These are phyloP conservation scores for Tetraselmis striata DNA, from an alignment of 139 green algal genomes.

Conservation along the genomic window DNA sequence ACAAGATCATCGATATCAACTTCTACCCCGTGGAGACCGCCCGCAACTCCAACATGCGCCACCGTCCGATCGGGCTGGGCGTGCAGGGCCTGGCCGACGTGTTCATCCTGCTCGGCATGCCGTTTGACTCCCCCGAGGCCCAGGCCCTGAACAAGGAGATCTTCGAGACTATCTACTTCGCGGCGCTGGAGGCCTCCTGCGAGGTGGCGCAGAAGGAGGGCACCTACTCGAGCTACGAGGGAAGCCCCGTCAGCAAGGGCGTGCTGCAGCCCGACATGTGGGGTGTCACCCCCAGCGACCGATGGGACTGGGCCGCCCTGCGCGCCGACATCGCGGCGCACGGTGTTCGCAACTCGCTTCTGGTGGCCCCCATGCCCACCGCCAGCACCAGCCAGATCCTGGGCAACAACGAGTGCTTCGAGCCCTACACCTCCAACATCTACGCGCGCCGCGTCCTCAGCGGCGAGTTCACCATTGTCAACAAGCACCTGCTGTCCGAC, in stretches of 20 bases:
- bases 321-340: constrained; percentile 63
- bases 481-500: constrained; percentile 96
- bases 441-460: constrained; percentile 93
- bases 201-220: constrained; percentile 73
- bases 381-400: constrained; percentile 88
- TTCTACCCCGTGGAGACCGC: constrained; percentile 93
- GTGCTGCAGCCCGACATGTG: constrained; percentile 95
- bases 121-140: constrained; percentile 87
- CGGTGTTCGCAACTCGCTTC: constrained; percentile 94
- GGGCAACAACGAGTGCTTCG: constrained; percentile 99
- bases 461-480: constrained; percentile 94
- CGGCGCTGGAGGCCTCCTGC: constrained; percentile 69
- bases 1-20: constrained; percentile 99
- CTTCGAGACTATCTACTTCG: constrained; percentile 96
- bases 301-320: constrained; percentile 83
- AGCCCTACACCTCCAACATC: constrained; percentile 99
- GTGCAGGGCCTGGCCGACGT: constrained; percentile 93
- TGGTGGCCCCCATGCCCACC: constrained; percentile 97
- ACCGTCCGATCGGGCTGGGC: constrained; percentile 95
- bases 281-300: constrained; percentile 63
- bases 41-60: constrained; percentile 82
- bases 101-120: constrained; percentile 97
- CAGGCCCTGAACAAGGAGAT: constrained; percentile 83
- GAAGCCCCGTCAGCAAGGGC: constrained; percentile 72
- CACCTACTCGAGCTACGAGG: constrained; percentile 83